Evolutionary conservation across 768 basidiomycete species (phyloP), one percentile per base, ranked within the genome.

Genomic region (Phaffia tasmanica): DNA sequence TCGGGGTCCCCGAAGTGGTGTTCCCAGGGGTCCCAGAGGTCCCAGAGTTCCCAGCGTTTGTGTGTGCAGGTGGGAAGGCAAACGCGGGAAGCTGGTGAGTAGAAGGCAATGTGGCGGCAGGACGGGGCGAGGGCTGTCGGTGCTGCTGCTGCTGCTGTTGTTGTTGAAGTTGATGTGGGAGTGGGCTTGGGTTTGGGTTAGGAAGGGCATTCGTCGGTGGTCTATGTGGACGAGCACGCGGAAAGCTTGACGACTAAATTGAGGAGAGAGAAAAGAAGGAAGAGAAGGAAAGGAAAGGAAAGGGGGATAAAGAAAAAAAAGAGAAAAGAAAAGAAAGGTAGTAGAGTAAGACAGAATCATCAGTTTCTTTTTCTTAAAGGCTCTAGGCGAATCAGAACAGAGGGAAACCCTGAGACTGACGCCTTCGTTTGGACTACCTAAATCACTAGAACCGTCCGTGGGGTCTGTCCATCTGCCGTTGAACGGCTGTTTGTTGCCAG

Each of bases 61-160:
- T 42, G n/a, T 47, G 23, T 14, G 65, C 59, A 15, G 65, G 50
- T 11, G 59, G 65, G 58, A 61, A 61, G 11, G 58, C 65, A 30
- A 27, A 67, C 48, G 65, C 29, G 29, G 65, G 58, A 30, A 65
- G 64, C 15, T 25, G 35, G 1, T 29, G 46, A 30, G 23, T 50
- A 18, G 47, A 57, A 48, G 55, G 57, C 23, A 29, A 46, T 18
- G 63, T 29, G 18, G 32, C 48, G 42, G 56, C 57, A 47, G 25
- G 55, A 48, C 46, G 23, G 21, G 25, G 64, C 27, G 42, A 53
- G 64, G 32, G 42, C 57, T 1, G 46, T 61, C 19, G 47, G 6
- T 23, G 19, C 35, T n/a, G 59, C 23, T 35, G 59, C 21, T 61
- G 35, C 59, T 49, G 21, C 25, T 21, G 32, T 46, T 49, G 21